A percentile compares a stretch with the other conserved stretches of the same genome.
Evolutionary conservation across 805 yeast genomes (phyloP).

Genomic region (Saccharomycopsis oosterbeekiorum): DNA sequence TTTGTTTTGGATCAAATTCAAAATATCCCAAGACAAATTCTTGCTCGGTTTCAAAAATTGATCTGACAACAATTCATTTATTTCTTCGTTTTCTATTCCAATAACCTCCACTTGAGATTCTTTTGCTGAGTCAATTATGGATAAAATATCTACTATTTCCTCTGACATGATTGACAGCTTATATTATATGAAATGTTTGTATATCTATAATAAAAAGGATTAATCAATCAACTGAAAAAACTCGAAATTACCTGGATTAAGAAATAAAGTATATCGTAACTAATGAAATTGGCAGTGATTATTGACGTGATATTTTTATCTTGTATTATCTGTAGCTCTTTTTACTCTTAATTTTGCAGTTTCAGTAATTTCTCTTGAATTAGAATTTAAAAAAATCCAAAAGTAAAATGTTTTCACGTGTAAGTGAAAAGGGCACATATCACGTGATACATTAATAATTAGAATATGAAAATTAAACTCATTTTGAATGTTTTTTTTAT

Average conservation of each 20-base stretch:
- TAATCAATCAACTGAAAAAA: too few species aligned
- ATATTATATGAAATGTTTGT: neutral
- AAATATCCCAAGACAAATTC: constrained; percentile 53
- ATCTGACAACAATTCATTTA: constrained; percentile 21
- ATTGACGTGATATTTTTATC: too few species aligned
- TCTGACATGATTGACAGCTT: neutral
- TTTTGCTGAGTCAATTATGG: neutral
- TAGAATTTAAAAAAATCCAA: neutral
- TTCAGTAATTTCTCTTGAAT: too few species aligned
- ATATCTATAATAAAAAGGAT: too few species aligned
- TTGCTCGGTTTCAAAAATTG: constrained; percentile 10
- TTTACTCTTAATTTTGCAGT: too few species aligned
- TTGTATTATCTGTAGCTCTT: too few species aligned
- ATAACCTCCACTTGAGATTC: neutral
- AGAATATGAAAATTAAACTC: neutral
- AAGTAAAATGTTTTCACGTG: neutral
- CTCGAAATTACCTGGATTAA: too few species aligned
- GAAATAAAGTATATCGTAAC: too few species aligned
- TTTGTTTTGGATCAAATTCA: constrained; percentile 54
- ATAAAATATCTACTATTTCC: neutral
- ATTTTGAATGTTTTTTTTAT: too few species aligned
- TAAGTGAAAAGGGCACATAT: neutral
- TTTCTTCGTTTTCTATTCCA: constrained; percentile 6
- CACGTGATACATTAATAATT: neutral
- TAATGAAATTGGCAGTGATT: too few species aligned